phyloP scores from a whole-genome alignment of 129 eudicot species.

The Saussurea involucrata region DNA sequence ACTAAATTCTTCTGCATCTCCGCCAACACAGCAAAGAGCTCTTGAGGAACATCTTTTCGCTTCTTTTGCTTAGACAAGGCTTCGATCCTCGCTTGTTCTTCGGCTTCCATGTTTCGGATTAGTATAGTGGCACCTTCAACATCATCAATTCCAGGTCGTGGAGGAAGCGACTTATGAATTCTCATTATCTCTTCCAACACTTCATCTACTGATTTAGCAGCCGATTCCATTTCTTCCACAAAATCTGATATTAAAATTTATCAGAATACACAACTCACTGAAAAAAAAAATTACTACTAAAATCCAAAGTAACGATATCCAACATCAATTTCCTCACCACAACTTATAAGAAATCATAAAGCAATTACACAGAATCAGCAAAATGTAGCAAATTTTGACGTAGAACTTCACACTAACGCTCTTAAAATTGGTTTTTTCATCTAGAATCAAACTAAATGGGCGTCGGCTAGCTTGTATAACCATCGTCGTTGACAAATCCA shows the following conservation, averaged over 20 bases:
- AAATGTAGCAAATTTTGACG: slow-evolving; percentile 11
- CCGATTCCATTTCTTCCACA: slow-evolving; percentile 40
- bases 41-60: slow-evolving; percentile 58
- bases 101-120: slow-evolving; percentile 58
- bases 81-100: slow-evolving; percentile 56
- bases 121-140: slow-evolving; percentile 70
- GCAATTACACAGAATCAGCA: background rate
- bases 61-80: slow-evolving; percentile 50
- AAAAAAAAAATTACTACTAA: background rate
- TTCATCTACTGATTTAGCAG: slow-evolving; percentile 54
- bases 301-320: background rate
- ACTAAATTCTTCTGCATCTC: slow-evolving; percentile 69
- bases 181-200: slow-evolving; percentile 79
- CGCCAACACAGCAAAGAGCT: slow-evolving; percentile 47
- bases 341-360: background rate
- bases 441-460: slow-evolving; percentile 9
- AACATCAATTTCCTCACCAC: background rate
- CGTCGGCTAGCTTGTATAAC: slow-evolving; percentile 28
- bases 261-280: background rate
- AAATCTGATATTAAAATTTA: slow-evolving; percentile 2
- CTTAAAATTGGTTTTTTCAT: background rate
- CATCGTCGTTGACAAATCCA: slow-evolving; percentile 22
- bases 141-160: slow-evolving; percentile 77
- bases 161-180: slow-evolving; percentile 63
- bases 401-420: background rate